Base-by-base conservation (phyloP, 495 filamentous ascomycete species). In the Trichoderma erinaceum region DNA sequence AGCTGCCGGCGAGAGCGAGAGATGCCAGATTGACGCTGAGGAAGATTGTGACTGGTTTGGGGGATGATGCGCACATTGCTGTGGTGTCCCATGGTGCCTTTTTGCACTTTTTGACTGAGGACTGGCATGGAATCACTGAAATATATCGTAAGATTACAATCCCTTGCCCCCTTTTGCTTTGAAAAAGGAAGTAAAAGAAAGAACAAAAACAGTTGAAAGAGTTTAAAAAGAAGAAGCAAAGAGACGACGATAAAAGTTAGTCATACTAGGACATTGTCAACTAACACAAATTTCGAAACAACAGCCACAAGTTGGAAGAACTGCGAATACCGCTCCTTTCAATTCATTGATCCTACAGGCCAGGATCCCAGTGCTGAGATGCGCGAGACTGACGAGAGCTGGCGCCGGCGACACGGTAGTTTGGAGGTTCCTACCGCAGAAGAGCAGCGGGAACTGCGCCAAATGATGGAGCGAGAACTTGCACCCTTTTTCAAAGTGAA, bases 301-400 rank as follows among this genome's bases (percentile, higher is more conserved):
- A 18, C 29, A 82, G 89, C 91, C 38, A 96, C 92, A 0, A 91
- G 91, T 21, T 97, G 93, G 93, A 70, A 71, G 12, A 97, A 97
- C 76, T 89, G 89, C 13, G 93, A 97, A 77, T 90, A 83, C 73
- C 87, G 93, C 64, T 87, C 85, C 10, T 97, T 89, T 76, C 77
- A 77, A 41, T 96, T 96, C 79, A 78, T 77, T 5, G 82, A 87
- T 29, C 78, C 78, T 25, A 75, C 81, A 29, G 80, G 83, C 48
- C 78, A 81, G 63, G 85, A 88, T 65, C 84, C 86, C 65, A 84
- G 87, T 18, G 85, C 86, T 8, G 75, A 89, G 41, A 71, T 90
- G 38, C 69, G 79, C 68, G 87, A 90, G 74, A 89, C 87, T 12
- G 79, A 81, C 58, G 73, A 78, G 65, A 87, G 87, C 66, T 85